Base-by-base conservation (phyloP, 2,329 filamentous ascomycete genomes). In the Chaetoscypha palmicola region DNA sequence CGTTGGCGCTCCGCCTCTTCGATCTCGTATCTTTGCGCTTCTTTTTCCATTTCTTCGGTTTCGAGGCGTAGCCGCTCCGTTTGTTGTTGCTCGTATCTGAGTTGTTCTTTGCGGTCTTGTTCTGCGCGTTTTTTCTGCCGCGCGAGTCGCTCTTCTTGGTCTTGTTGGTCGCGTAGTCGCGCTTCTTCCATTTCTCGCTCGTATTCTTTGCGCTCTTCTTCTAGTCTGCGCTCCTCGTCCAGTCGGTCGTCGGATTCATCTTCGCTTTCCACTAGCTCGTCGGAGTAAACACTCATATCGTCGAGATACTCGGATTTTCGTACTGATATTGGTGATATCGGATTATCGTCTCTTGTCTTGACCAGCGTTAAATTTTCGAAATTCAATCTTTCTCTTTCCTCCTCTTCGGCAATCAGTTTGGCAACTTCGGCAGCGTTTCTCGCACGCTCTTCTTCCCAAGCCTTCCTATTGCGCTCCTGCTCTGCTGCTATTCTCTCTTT, bases 351-450 rank as follows among this genome's bases (percentile, higher is more conserved):
- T 38, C 36, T 38, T 19, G 10, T 38, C 26, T 12, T 24, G 12
- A 24, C 21, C 7, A 23, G 36, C 23, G 30, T 40, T 12, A 40
- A 11, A 12, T 30, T 19, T 4, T 19, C 24, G 9, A 40, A 19
- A 9, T 17, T n/a, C 10, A n/a, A 20, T 10, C 14, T 17, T 22
- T 38, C 36, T 17, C 17, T 21, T 11, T 31, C 24, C 12, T 38
- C 17, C 14, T 44, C 41, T 28, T 45, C 37, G 10, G 30, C 30
- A 17, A 45, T 40, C 20, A 34, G 10, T 10, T 4, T 34, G n/a
- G 32, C 32, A 3, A 34, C 32, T 16, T 34, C 32, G 3, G 32
- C 32, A 3, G 32, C 32, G 17, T 34, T 34, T 19, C 32, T 3
- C 4, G 32, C 32, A 9, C 14, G n/a, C 32, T 34, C 32, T 34